Evolutionary conservation across 352 stramenopile species (phyloP), one percentile per base, ranked within the genome.

Genomic region (Globisporangium acanthophoron): DNA sequence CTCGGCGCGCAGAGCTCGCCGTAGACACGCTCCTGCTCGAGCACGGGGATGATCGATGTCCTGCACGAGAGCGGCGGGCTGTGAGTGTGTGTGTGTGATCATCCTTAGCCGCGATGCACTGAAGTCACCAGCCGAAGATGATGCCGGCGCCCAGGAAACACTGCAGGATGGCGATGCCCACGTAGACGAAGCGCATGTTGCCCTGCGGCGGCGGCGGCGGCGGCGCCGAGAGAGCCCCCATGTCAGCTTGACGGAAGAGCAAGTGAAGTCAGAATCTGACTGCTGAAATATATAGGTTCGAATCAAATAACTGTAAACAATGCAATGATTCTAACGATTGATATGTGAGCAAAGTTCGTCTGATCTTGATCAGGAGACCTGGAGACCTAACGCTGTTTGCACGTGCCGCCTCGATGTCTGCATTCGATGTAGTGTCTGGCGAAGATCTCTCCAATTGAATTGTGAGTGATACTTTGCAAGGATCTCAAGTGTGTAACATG

Each of bases 11-110:
- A 87, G n/a, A 74, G 58, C 46, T 87, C 75, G 46, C 76, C 70
- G 53, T 87, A 87, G 46, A 87, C 73, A 11, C 67, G 50, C 59
- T 87, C 77, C 20, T 69, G 70, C 57, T 87, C 74, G 56, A 87
- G 64, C 63, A 85, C 75, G 3, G 74, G 75, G 45, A 85, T 56
- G 33, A 87, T 65, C 15, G 73, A 83, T 43, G 74, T 85, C 77
- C 76, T 87, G 21, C 20, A 9, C 13, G 37, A 18, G 37, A 47
- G 41, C 41, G 41, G 18, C 18, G 15, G 11, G 5, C 6, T 48
- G 18, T 15, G 43, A 4, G 43, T 33, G 20, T 8, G 12, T 16
- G 11, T 51, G 21, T n/a, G 8, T 4, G 29, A 27, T 27, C 24
- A 27, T 27, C 24, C 24, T 27, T 27, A 27, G 24, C 24, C 24